Base-by-base conservation (phyloP, 163 green algal species). In the Smithsoniella earleae region DNA sequence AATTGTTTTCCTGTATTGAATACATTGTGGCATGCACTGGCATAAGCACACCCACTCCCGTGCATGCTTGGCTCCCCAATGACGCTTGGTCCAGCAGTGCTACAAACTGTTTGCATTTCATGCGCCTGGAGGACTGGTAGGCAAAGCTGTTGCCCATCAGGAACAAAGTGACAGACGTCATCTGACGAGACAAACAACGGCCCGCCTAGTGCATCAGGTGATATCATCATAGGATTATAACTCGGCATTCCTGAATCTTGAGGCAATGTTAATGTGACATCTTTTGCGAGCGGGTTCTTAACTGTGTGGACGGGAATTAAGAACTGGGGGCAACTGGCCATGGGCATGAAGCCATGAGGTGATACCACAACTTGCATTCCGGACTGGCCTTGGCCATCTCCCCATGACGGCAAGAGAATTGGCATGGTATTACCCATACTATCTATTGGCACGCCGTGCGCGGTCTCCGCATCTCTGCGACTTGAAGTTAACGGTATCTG, bases 331-430 rank as follows among this genome's bases (percentile, higher is more conserved):
- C 58, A 18, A 40, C 27, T 18, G 5, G 20, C 28, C 8, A 34
- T 33, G 25, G 58, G 58, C 3, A 69, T 33, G 6, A 69, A 31
- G 3, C 58, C 58, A 16, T 69, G 31, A 5, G 58, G 2, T 1
- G 58, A 16, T 13, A 43, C 16, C n/a, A 69, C 27, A 30, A 69
- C 22, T 33, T 69, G 58, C 20, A 69, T 69, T 30, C 58, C 58
- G 28, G 16, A 30, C 34, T 30, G 58, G 5, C 27, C 16, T 69
- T 69, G 58, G 25, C 31, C 27, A 34, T 36, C 34, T n/a, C 58
- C 25, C 58, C 58, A 69, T 0, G n/a, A n/a, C n/a, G 58, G 58
- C 5, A 38, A 30, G 30, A 69, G 31, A 30, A 69, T 69, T 69
- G 58, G 58, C 25, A 69, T 36, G 1, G n/a, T 36, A 25, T 16